phyloP scores from a whole-genome alignment of 805 yeast species.

The Candida hungchunana region DNA sequence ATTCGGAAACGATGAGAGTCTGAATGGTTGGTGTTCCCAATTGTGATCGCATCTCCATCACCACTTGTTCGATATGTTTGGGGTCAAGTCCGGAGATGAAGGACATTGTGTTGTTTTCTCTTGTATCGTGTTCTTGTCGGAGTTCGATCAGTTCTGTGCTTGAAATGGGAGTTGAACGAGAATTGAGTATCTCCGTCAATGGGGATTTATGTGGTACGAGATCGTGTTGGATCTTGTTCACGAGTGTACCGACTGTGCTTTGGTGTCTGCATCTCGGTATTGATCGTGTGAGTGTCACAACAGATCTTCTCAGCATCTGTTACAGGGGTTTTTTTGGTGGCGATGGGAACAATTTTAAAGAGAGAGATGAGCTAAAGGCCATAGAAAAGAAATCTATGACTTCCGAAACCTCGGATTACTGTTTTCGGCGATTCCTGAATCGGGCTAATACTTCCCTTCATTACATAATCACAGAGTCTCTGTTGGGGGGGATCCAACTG shows the following conservation, averaged over 20 bases:
- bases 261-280: too few relatives aligned
- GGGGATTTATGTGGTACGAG: slow-evolving; percentile 4
- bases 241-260: slow-evolving; percentile 4
- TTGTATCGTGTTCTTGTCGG: background rate
- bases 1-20: slow-evolving; percentile 7
- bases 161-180: background rate
- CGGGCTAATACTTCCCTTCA: too few relatives aligned
- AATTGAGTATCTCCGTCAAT: slow-evolving; percentile 3
- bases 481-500: too few relatives aligned
- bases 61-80: background rate
- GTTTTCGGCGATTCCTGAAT: too few relatives aligned
- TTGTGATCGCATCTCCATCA: slow-evolving; percentile 1
- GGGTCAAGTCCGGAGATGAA: slow-evolving; percentile 3
- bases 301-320: too few relatives aligned
- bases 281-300: too few relatives aligned
- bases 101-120: slow-evolving; percentile 3
- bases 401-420: too few relatives aligned
- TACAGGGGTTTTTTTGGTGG: too few relatives aligned
- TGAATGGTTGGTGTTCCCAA: slow-evolving; percentile 1
- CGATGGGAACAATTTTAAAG: too few relatives aligned
- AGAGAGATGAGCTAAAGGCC: too few relatives aligned
- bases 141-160: background rate
- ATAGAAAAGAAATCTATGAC: too few relatives aligned
- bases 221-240: slow-evolving; percentile 5
- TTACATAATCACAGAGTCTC: too few relatives aligned